Evolutionary conservation across 2,329 filamentous ascomycete genomes (phyloP).

Genomic region (Aspergillus fumigatus): DNA sequence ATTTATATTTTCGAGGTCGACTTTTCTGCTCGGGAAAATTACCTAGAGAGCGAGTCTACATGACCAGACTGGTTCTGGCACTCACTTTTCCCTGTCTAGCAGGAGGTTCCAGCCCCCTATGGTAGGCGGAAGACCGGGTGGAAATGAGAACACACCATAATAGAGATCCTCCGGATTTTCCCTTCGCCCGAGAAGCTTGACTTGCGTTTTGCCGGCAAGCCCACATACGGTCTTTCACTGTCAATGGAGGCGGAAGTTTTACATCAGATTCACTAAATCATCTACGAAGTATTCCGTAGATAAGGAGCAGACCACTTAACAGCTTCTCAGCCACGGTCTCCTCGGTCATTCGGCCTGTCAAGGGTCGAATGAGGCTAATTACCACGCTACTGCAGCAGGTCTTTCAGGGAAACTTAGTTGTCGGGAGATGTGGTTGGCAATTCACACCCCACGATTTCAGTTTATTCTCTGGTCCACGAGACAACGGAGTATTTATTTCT

Average conservation of each 20-base stretch:
- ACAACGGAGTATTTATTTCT: background rate
- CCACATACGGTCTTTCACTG: background rate
- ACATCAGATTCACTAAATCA: background rate
- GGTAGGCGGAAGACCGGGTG: conserved; percentile 12
- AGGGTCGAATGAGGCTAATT: background rate
- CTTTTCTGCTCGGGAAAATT: background rate
- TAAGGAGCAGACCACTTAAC: background rate
- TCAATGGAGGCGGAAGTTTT: too few species aligned
- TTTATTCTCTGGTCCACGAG: background rate
- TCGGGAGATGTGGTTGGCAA: background rate
- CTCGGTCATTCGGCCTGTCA: background rate
- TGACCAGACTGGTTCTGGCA: background rate
- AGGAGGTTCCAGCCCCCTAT: background rate
- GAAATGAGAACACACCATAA: conserved; percentile 8
- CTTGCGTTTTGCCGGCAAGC: conserved; percentile 1
- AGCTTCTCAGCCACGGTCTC: background rate
- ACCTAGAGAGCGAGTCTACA: background rate
- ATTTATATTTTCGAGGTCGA: background rate
- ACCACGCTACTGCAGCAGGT: background rate
- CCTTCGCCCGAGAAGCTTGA: conserved; percentile 25
- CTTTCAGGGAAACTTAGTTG: background rate
- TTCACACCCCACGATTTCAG: background rate
- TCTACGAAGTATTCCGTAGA: too few species aligned
- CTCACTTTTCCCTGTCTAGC: background rate
- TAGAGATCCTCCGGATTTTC: conserved; percentile 19